Evolutionary conservation across 805 yeast genomes (phyloP), one percentile per base, ranked within the genome.

Genomic region (Metschnikowia amazonensis): DNA sequence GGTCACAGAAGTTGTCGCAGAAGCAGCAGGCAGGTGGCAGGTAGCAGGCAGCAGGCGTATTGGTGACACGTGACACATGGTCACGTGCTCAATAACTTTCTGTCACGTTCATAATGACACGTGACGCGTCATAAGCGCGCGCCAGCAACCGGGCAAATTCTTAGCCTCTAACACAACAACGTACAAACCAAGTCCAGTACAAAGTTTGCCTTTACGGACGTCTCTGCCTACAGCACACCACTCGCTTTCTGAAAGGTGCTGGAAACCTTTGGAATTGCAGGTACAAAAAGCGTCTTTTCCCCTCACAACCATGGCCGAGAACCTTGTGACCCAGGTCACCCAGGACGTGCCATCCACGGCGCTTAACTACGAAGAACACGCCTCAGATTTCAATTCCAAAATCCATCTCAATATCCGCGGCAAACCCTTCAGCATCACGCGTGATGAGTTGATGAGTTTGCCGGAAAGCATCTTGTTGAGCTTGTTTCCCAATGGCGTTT

Each of bases 401-500:
- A 86, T 92, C 45, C 82, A 80, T 59, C 73, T 92, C 66, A 82
- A 87, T 58, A 76, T 92, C 44, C 78, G 96, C 41, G 96, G 95
- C 16, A 67, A 66, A 14, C 68, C 74, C 50, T 89, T 90, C 64
- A 79, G 81, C 41, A 82, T 94, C 39, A 82, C 95, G 4, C 75
- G 97, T 50, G 95, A 88, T 56, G 96, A 89, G 62, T 75, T 94
- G 53, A 84, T 90, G 88, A 81, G 89, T 43, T 70, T 94, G 27
- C 99, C 99, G 0, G 99, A 94, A 62, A 82, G 90, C 49, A 80
- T 94, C 20, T 69, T 94, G 47, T 76, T 90, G 44, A 87, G 97
- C 57, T 69, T 94, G 18, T 87, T 89, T 59, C 96, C 97, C 13
- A 88, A 86, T 53, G 96, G 97, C 34, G 95, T 89, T 3, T 86